A percentile compares a stretch with the other conserved stretches of the same genome.
These are phyloP conservation scores for Theileria orientalis DNA, from an alignment of 169 alveolate genomes.

Conservation along the genomic window DNA sequence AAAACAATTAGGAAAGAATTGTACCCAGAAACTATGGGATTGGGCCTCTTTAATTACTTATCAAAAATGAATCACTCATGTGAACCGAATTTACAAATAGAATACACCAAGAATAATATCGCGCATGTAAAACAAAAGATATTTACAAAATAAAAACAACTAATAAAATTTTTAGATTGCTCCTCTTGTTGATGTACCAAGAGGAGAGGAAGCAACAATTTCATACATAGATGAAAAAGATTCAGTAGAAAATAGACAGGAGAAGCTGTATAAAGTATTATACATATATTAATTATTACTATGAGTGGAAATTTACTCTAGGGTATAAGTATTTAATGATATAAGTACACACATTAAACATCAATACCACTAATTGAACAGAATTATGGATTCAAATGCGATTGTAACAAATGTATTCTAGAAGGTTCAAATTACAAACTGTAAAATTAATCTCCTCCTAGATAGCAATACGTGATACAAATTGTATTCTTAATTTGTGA, in stretches of 20 bases:
- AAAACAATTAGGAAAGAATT: slow-evolving; percentile 16
- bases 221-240: slow-evolving; percentile 43
- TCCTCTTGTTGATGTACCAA: slow-evolving; percentile 22
- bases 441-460: not conserved
- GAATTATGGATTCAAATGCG: slow-evolving; percentile 56
- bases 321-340: too few relatives aligned
- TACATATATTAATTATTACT: too few relatives aligned
- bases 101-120: slow-evolving; percentile 21
- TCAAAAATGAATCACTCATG: slow-evolving; percentile 63
- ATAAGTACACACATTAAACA: not conserved
- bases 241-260: slow-evolving; percentile 25
- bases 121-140: slow-evolving; percentile 30
- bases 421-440: slow-evolving; percentile 16
- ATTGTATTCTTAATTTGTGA: not conserved
- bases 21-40: slow-evolving; percentile 57
- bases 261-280: slow-evolving; percentile 20
- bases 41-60: slow-evolving; percentile 43
- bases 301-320: too few relatives aligned
- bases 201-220: slow-evolving; percentile 54
- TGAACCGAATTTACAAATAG: slow-evolving; percentile 52
- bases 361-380: not conserved
- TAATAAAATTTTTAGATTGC: slow-evolving; percentile 16
- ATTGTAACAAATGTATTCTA: slow-evolving; percentile 34
- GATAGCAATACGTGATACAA: not conserved
- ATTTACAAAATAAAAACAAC: not conserved